A percentile compares a stretch with the other conserved stretches of the same genome.
phyloP scores from a whole-genome alignment of 768 basidiomycete species.

The Exidia glandulosa region DNA sequence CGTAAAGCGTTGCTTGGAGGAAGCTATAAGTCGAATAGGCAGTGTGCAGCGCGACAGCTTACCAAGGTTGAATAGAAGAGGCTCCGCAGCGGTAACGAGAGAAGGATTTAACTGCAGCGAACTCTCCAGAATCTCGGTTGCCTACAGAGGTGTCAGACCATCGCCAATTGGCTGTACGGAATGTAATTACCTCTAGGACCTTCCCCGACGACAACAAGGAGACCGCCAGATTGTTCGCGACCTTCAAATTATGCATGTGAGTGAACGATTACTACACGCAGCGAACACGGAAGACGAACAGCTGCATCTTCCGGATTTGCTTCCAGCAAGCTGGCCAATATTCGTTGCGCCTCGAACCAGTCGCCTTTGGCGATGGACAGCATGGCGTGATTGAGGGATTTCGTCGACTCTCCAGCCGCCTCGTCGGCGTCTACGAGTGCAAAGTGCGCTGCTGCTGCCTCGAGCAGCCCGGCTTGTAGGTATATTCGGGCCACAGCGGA shows the following conservation, averaged over 20 bases:
- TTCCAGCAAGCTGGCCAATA: constrained; percentile 33
- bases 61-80: constrained; percentile 81
- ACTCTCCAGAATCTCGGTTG: constrained; percentile 55
- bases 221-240: constrained; percentile 69
- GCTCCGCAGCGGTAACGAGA: constrained; percentile 64
- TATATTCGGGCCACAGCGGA: constrained; percentile 66
- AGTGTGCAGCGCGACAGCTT: constrained; percentile 3
- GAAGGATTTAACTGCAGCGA: constrained; percentile 56
- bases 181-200: constrained; percentile 47
- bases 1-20: constrained; percentile 63
- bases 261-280: neutral
- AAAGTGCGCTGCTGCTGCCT: constrained; percentile 49
- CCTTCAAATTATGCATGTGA: constrained; percentile 24
- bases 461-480: constrained; percentile 59
- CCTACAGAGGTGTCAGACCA: constrained; percentile 27
- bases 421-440: constrained; percentile 35
- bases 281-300: constrained; percentile 24
- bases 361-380: constrained; percentile 60
- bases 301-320: constrained; percentile 50
- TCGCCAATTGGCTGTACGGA: neutral
- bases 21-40: neutral
- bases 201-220: constrained; percentile 59
- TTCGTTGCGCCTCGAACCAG: constrained; percentile 42
- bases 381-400: constrained; percentile 56
- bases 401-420: constrained; percentile 30